Evolutionary conservation across 768 basidiomycete species (phyloP), one percentile per base, ranked within the genome.

Genomic region (Amanita brunnescens): DNA sequence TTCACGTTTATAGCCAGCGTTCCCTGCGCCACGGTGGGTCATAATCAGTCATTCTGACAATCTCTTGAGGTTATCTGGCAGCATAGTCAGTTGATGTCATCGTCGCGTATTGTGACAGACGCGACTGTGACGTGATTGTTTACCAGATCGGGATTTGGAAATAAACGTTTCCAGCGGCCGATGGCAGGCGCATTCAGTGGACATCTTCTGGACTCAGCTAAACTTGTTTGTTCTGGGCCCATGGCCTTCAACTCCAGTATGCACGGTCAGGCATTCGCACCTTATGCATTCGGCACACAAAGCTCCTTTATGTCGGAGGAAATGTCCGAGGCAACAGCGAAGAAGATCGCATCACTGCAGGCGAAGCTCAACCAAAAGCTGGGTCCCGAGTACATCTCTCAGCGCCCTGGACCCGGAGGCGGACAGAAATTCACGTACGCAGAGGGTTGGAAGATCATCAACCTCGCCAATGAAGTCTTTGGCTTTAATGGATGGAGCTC

Each of bases 391-490:
- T 96, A 80, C 61, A 79, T 99, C 50, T 91, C 89, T 2, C 84
- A 86, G 56, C 76, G 96, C 13, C 85, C 89, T 6, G 94, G 95
- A 3, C 91, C 90, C 2, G 87, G 85, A 14, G 87, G 86, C 37
- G 90, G 88, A 3, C 78, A 79, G 13, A 96, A 94, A 65, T 71
- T 99, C 41, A 93, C 87, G 13, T 97, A 99, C 62, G 86, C 87
- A 1, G 95, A 98, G 63, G 96, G 95, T 0, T 98, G 95, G 95
- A 94, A 91, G 69, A 85, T 93, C 33, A 96, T 99, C 66, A 95
- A 94, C 61, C 76, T 99, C 20, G 96, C 95, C 2, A 99, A 99
- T 64, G 95, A 99, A 57, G 88, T 98, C 38, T 98, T 99, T 67
- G 95, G 95, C 1, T 97, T 92, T 73, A 91, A 98, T 56, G 96